A percentile compares a stretch with the other conserved stretches of the same genome.
Evolutionary conservation across 1,139 yeast species (phyloP).

Genomic region (Pichia sp.): DNA sequence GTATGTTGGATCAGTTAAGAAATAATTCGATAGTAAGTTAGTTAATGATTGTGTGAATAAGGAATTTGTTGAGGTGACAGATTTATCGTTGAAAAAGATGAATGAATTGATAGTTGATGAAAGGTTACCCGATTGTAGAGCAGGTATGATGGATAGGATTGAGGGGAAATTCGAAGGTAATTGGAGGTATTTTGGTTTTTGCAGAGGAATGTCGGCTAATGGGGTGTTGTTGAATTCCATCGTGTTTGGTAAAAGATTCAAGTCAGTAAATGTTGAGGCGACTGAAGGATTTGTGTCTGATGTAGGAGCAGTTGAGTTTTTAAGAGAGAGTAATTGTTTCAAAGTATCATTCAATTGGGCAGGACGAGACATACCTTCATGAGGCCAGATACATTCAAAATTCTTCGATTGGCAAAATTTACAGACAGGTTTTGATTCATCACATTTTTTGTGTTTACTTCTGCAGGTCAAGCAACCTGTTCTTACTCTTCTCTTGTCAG

Average conservation of each 20-base stretch:
- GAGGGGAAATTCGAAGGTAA: constrained; percentile 15
- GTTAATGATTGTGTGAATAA: constrained; percentile 14
- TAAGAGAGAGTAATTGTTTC: constrained; percentile 24
- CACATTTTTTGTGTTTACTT: constrained; percentile 45
- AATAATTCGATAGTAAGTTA: constrained; percentile 19
- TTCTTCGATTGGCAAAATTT: constrained; percentile 36
- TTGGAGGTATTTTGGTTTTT: constrained; percentile 6
- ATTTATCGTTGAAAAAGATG: constrained; percentile 17
- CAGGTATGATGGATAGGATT: constrained; percentile 15
- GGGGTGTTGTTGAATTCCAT: neutral
- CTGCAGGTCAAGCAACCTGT: constrained; percentile 48
- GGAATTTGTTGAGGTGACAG: constrained; percentile 9
- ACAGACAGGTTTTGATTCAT: constrained; percentile 42
- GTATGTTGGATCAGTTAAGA: constrained; percentile 22
- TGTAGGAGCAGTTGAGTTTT: too few relatives aligned
- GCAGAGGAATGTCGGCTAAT: neutral
- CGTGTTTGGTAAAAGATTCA: neutral
- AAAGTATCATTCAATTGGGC: constrained; percentile 25
- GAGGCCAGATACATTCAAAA: constrained; percentile 41
- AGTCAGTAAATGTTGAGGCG: neutral
- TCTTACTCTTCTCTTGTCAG: constrained; percentile 36
- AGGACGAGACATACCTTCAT: constrained; percentile 23
- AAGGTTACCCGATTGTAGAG: constrained; percentile 11
- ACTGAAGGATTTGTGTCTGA: neutral
- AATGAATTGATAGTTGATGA: constrained; percentile 12